phyloP scores from a whole-genome alignment of 192 early-diverging fungal species.

The Globomyces pollinis-pini region DNA sequence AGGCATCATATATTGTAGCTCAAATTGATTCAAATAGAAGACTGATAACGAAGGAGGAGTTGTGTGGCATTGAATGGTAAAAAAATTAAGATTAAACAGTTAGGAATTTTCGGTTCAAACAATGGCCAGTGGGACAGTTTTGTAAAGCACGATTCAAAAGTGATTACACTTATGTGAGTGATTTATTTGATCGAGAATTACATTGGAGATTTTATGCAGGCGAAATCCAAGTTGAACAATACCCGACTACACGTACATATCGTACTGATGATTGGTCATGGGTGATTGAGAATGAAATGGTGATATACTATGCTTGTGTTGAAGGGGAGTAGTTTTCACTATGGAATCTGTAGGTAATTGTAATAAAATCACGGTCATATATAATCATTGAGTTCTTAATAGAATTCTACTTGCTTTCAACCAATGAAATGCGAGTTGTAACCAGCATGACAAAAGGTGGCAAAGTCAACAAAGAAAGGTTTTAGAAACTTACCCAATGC shows the following conservation, averaged over 20 bases:
- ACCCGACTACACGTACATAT: neutral
- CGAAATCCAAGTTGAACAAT: constrained; percentile 7
- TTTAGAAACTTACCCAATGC: too few species aligned
- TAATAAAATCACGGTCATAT: too few species aligned
- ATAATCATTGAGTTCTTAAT: too few species aligned
- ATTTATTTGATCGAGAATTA: constrained; percentile 3
- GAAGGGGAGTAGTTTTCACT: too few species aligned
- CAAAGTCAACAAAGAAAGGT: too few species aligned
- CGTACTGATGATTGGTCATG: constrained; percentile 7
- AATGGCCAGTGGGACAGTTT: too few species aligned
- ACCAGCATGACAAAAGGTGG: too few species aligned
- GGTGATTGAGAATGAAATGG: neutral
- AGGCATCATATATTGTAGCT: neutral
- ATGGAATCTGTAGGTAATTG: too few species aligned
- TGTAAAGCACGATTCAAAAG: neutral
- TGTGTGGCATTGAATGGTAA: constrained; percentile 6
- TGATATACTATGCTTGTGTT: constrained; percentile 8
- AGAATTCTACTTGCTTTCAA: too few species aligned
- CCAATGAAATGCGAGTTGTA: too few species aligned
- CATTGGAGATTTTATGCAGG: constrained; percentile 7
- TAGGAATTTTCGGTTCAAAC: neutral
- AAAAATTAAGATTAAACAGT: neutral
- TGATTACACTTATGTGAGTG: constrained; percentile 6
- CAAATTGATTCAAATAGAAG: constrained; percentile 5
- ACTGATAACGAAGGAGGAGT: constrained; percentile 1